A percentile compares a stretch with the other conserved stretches of the same genome.
Conservation (phyloP, 2,329 filamentous ascomycete genomes). For the Chaetothyriales sp. region DNA sequence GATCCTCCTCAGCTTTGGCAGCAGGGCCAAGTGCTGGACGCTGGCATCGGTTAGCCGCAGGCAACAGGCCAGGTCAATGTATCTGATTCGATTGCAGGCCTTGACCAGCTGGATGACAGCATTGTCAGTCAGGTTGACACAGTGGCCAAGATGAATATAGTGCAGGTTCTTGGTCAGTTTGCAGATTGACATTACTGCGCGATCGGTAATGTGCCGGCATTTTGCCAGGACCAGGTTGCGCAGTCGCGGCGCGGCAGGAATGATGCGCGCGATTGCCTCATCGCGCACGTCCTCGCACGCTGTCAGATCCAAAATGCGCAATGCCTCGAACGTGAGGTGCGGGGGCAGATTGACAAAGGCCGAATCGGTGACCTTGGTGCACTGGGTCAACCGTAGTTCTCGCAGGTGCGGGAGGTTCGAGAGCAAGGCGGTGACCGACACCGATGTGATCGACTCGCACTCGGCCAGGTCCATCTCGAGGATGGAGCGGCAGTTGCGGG, state of each 20-base stretch:
- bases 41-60: slow-evolving; percentile 74
- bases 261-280: slow-evolving; percentile 73
- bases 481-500: slow-evolving; percentile 75
- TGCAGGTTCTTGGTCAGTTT: slow-evolving; percentile 89
- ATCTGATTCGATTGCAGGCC: slow-evolving; percentile 80
- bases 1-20: slow-evolving; percentile 89
- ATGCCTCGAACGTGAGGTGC: slow-evolving; percentile 59
- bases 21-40: slow-evolving; percentile 63
- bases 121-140: slow-evolving; percentile 74
- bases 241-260: slow-evolving; percentile 69
- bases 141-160: slow-evolving; percentile 91
- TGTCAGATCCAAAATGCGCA: slow-evolving; percentile 86
- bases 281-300: slow-evolving; percentile 75
- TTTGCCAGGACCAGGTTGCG: slow-evolving; percentile 90
- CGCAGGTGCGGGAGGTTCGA: slow-evolving; percentile 67
- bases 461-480: slow-evolving; percentile 92
- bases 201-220: slow-evolving; percentile 82
- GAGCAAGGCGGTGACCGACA: slow-evolving; percentile 67
- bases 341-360: slow-evolving; percentile 69
- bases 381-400: slow-evolving; percentile 75
- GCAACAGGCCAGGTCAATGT: slow-evolving; percentile 97
- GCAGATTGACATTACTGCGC: slow-evolving; percentile 72
- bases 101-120: slow-evolving; percentile 74
- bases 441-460: slow-evolving; percentile 65
- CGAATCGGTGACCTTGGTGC: slow-evolving; percentile 67